Percentiles rank a stretch among this genome's conserved stretches.
Evolutionary conservation across 805 yeast species (phyloP).

Genomic region (Yarrowia phangngaensis): DNA sequence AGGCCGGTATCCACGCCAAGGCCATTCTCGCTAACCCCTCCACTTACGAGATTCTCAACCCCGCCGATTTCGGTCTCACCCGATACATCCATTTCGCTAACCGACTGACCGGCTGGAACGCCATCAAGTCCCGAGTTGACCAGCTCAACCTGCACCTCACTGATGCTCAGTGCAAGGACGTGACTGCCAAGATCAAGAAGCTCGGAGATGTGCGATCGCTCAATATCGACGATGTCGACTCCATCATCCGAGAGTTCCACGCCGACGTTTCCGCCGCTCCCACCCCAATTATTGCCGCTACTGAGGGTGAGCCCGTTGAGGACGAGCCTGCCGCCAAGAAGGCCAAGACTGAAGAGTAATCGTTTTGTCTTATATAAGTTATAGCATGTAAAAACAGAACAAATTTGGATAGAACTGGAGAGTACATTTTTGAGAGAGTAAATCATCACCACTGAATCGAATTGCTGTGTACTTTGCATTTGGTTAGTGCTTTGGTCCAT

Average conservation of each 20-base stretch:
- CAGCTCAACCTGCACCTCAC: conserved; percentile 86
- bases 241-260: conserved; percentile 91
- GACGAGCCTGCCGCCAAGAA: conserved; percentile 38
- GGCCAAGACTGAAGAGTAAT: conserved; percentile 35
- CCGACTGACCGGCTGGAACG: conserved; percentile 98
- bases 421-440: too few relatives aligned
- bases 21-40: conserved; percentile 98
- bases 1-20: conserved; percentile 99
- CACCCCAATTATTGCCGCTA: conserved; percentile 27
- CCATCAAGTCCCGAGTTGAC: conserved; percentile 96
- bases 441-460: not conserved
- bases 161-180: conserved; percentile 93
- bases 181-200: conserved; percentile 86
- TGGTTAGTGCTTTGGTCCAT: not conserved
- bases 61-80: conserved; percentile 90
- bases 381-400: conserved; percentile 20
- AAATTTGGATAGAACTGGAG: too few relatives aligned
- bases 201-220: conserved; percentile 93
- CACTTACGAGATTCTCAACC: conserved; percentile 94
- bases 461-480: conserved; percentile 1
- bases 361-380: conserved; percentile 5
- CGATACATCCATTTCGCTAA: conserved; percentile 97
- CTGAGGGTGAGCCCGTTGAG: conserved; percentile 30
- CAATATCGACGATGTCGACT: conserved; percentile 95
- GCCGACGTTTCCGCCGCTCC: conserved; percentile 47